phyloP scores from a whole-genome alignment of 2,329 filamentous ascomycete genomes.

The Xylariales sp. region DNA sequence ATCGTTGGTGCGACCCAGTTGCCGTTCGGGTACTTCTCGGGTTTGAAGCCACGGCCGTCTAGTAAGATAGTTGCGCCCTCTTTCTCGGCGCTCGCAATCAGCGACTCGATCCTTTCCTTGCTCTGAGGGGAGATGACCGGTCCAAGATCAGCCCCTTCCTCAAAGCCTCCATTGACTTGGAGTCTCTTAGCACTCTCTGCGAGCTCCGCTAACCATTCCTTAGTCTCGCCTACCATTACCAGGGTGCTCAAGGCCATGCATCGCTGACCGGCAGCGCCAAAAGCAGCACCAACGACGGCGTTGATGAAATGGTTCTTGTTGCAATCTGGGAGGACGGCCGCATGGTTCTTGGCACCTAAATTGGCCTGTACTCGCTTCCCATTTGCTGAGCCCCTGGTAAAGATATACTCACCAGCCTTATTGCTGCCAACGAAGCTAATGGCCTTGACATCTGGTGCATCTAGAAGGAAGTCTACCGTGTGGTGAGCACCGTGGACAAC shows the following conservation, averaged over 20 bases:
- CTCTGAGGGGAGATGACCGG: conserved; percentile 85
- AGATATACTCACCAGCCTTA: conserved; percentile 91
- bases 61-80: conserved; percentile 87
- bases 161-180: conserved; percentile 83
- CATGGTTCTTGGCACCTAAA: conserved; percentile 89
- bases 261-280: conserved; percentile 85
- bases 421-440: conserved; percentile 89
- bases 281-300: conserved; percentile 84
- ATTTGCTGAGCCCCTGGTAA: conserved; percentile 79
- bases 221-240: conserved; percentile 86
- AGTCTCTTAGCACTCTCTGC: conserved; percentile 79
- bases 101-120: conserved; percentile 79
- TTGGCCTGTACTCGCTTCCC: conserved; percentile 92
- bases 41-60: conserved; percentile 80
- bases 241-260: conserved; percentile 89
- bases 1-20: conserved; percentile 89
- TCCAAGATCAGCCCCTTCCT: conserved; percentile 81
- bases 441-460: conserved; percentile 86
- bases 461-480: conserved; percentile 87
- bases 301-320: conserved; percentile 93
- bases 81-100: conserved; percentile 81
- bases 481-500: conserved; percentile 83
- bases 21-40: conserved; percentile 82
- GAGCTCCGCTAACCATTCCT: conserved; percentile 82
- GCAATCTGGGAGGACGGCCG: conserved; percentile 83